Conservation (phyloP, 2,329 filamentous ascomycete species). For the Coniella vitis region DNA sequence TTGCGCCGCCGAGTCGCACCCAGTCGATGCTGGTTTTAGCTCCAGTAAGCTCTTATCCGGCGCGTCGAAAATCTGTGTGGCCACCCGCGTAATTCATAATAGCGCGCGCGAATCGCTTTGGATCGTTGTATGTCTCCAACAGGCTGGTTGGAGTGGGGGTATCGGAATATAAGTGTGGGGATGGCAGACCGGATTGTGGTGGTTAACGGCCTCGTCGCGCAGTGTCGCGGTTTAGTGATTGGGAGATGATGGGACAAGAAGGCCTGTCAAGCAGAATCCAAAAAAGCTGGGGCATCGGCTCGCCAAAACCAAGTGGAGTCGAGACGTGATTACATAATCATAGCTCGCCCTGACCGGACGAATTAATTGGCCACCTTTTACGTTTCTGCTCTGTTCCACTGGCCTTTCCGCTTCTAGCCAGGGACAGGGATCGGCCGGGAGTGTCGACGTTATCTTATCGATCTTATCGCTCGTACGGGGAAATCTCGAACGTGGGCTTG, state of each 20-base stretch:
- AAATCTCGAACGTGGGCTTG: not conserved
- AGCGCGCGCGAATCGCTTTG: not conserved
- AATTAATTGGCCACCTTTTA: not conserved
- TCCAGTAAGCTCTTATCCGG: conserved; percentile 19
- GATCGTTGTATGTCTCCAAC: not conserved
- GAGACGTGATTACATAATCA: not conserved
- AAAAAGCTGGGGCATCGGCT: not conserved
- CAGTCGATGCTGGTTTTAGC: not conserved
- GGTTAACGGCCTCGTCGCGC: not conserved
- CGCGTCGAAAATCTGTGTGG: conserved; percentile 11
- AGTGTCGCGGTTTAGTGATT: not conserved
- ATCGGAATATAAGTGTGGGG: too few relatives aligned
- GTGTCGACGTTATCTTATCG: not conserved
- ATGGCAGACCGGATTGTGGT: not conserved
- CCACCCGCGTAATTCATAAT: not conserved
- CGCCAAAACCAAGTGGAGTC: conserved; percentile 1
- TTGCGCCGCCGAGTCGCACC: not conserved
- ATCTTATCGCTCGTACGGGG: not conserved
- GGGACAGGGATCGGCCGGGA: not conserved
- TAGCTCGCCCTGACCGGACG: not conserved
- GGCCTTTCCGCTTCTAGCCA: not conserved
- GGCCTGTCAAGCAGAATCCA: not conserved
- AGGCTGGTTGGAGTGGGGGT: not conserved
- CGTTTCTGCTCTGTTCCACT: not conserved
- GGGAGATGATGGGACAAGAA: not conserved